Evolutionary conservation across 352 stramenopile genomes (phyloP), one percentile per base, ranked within the genome.

Genomic region (Phytopythium sindhum): DNA sequence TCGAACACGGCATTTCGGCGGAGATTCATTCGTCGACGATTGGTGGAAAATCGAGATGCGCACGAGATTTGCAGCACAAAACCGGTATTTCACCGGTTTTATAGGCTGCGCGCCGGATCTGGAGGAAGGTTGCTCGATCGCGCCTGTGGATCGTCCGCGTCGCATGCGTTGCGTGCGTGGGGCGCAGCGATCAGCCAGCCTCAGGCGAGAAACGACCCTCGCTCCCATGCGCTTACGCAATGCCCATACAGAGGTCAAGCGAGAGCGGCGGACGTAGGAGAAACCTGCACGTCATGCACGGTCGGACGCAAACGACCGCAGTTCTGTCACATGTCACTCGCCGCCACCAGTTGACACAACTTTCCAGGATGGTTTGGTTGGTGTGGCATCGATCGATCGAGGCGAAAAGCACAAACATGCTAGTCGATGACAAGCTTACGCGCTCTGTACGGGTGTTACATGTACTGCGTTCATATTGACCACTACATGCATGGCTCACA

Each of bases 1-100:
- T 24, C 44, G 15, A 63, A 63, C 57, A 54, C 45, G 57, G 2
- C 39, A 4, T 39, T 48, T 50, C 29, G 9, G n/a, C 15, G 28
- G 35, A 66, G 54, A 66, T 58, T 57, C 50, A 28, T 41, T 42
- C 31, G 17, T 2, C 29, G n/a, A 8, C 28, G 56, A 61, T 61
- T 61, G 56, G 56, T 14, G 37, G 56, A 61, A 60, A 61, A 51
- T n/a, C 26, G 21, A 23, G 21, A 23, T 31, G 12, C 48, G 29
- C 33, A 23, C 55, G 14, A 28, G 37, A 61, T 61, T 53, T 51
- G 54, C 11, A 8, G 52, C 6, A n/a, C 7, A 19, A 23, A 47
- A 29, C 33, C n/a, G 35, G 52, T 42, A 31, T 39, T 35, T 8
- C 9, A 56, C 50, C 29, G 50, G 52, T 51, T 51, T 51, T 5